phyloP scores from a whole-genome alignment of 2,329 filamentous ascomycete genomes.

The Xylaria sp. region DNA sequence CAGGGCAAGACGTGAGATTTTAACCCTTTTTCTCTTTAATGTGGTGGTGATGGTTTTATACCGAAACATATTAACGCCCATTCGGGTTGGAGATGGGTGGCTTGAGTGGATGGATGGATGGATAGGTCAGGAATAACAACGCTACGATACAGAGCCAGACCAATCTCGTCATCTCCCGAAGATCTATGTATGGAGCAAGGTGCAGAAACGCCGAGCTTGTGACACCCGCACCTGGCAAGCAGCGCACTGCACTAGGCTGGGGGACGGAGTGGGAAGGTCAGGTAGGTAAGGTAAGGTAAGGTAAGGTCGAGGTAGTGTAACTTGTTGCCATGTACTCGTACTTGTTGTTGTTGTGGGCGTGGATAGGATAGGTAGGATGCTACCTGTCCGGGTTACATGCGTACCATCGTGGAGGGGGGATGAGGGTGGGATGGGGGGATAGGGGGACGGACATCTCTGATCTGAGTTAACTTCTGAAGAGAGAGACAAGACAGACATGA shows the following conservation, averaged over 20 bases:
- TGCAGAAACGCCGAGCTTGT: constrained; percentile 31
- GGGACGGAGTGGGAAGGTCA: background rate
- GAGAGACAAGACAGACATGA: no score
- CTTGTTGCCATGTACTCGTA: no score
- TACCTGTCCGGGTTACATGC: no score
- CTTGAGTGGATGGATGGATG: background rate
- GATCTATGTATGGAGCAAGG: constrained; percentile 21
- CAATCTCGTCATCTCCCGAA: constrained; percentile 33
- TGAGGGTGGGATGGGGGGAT: no score
- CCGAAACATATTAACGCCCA: background rate
- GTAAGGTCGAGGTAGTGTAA: background rate
- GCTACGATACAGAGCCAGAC: constrained; percentile 5
- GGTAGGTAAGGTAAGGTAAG: background rate
- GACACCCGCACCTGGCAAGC: constrained; percentile 21
- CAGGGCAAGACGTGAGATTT: no score
- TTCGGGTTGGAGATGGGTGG: background rate
- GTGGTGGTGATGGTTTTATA: background rate
- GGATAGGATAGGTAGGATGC: no score
- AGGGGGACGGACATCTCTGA: no score
- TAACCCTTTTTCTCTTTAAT: no score
- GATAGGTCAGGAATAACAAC: background rate
- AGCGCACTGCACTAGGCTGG: constrained; percentile 13
- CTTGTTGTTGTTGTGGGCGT: no score
- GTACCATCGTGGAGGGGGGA: no score
- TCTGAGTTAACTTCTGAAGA: no score